Evolutionary conservation across 2,329 filamentous ascomycete genomes (phyloP).

Genomic region (Trichoderma cornu-damae): DNA sequence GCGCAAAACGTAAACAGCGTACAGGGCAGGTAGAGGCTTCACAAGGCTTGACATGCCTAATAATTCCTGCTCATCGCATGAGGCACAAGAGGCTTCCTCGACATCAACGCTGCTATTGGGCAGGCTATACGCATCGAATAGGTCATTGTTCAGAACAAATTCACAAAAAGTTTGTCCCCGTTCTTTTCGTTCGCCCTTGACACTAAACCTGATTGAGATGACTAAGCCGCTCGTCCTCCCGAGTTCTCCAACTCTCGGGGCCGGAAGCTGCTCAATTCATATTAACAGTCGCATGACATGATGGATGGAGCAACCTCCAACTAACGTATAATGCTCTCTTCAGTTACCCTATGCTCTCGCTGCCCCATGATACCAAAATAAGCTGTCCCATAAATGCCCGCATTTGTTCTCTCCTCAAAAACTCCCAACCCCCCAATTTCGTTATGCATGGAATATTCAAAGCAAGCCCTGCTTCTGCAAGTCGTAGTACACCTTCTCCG

Average conservation of each 20-base stretch:
- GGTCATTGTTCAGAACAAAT: no score
- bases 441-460: constrained; percentile 36
- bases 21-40: constrained; percentile 75
- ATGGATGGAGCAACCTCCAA: no score
- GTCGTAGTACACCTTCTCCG: constrained; percentile 96
- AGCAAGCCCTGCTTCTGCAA: constrained; percentile 85
- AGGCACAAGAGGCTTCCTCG: background rate
- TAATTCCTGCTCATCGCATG: background rate
- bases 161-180: no score
- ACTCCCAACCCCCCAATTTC: constrained; percentile 2
- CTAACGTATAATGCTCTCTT: no score
- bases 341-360: background rate
- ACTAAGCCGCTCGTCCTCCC: no score
- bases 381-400: background rate
- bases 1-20: constrained; percentile 87
- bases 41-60: constrained; percentile 39
- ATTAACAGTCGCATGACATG: no score
- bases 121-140: background rate
- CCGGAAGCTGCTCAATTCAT: no score
- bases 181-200: background rate
- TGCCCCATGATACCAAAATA: background rate
- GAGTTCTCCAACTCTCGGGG: no score
- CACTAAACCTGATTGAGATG: background rate
- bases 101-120: background rate
- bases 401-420: background rate